Conservation (phyloP, 768 basidiomycete genomes). For the Pholiota microspora region DNA sequence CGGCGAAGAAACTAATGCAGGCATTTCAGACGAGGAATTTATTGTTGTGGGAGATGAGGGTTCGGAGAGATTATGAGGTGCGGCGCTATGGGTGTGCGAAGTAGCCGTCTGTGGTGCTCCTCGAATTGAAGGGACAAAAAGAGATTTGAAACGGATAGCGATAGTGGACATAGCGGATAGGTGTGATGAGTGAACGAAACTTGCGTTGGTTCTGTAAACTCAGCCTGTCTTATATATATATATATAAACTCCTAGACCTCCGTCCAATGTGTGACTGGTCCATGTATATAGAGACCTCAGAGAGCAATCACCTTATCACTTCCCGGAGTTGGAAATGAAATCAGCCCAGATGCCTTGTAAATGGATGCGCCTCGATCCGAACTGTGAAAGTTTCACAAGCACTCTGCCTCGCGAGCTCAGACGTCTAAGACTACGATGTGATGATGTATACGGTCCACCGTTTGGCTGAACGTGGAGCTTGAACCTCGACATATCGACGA, state of each 20-base stretch:
- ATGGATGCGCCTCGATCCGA: background rate
- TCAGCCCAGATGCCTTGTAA: background rate
- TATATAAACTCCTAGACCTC: background rate
- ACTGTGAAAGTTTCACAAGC: background rate
- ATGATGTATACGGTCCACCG: no score
- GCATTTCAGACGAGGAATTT: background rate
- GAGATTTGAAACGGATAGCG: conserved; percentile 1
- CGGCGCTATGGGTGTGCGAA: background rate
- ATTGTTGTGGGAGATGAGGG: background rate
- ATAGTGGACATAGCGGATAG: background rate
- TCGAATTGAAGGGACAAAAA: background rate
- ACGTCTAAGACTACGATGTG: background rate
- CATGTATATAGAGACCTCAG: background rate
- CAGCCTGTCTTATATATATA: background rate
- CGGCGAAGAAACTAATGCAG: background rate
- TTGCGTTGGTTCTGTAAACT: background rate
- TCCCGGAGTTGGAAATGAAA: background rate
- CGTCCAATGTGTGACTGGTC: background rate
- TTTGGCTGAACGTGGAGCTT: no score
- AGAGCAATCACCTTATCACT: background rate
- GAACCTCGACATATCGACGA: no score
- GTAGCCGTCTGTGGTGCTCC: background rate
- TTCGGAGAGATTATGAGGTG: background rate
- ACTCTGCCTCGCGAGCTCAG: background rate
- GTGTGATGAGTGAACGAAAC: background rate